Evolutionary conservation across 2,329 filamentous ascomycete species (phyloP), one percentile per base, ranked within the genome.

Genomic region (Setomelanomma holmii): DNA sequence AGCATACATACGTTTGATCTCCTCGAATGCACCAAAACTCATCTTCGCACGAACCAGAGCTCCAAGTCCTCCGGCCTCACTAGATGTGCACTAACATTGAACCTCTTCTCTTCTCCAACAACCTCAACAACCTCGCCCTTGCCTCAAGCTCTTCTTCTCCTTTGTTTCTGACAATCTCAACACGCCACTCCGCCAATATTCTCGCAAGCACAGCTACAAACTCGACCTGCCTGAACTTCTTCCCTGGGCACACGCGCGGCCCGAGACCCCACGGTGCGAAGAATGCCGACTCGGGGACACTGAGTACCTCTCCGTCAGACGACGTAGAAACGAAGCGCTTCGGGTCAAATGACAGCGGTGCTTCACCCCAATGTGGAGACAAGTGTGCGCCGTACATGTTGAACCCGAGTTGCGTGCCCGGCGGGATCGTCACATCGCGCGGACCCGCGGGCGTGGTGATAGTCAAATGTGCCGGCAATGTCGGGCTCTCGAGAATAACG

Each of bases 331-430:
- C 62, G 64, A 73, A 76, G 20, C 73, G 68, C 44, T 54, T 56
- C 0, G 72, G 73, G 11, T 66, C 59, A 65, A 73, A 75, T 6
- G 47, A 45, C 0, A 64, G 27, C 2, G 58, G 45, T 40, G 73
- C 67, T 4, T 36, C 3, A 10, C 63, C 61, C 61, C 57, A 63
- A 16, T 52, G 50, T 0, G 59, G 36, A 40, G 67, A 68, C 45
- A 73, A 58, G 53, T 67, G 39, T 67, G 71, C 12, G 62, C 40
- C 19, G 61, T 69, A 60, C 14, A 40, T 42, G 36, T 63, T 53
- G 24, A 54, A 49, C 12, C 54, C 53, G 16, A 63, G 49, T 1
- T 52, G 16, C 5, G 54, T 63, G 4, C 53, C 56, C 3, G 56
- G 49, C 0, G 38, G 14, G 0, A 66, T 38, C 6, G 35, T 50